These are phyloP conservation scores for Penicillium psychrosexuale DNA, from an alignment of 2,329 filamentous ascomycete genomes.

Conservation along the genomic window DNA sequence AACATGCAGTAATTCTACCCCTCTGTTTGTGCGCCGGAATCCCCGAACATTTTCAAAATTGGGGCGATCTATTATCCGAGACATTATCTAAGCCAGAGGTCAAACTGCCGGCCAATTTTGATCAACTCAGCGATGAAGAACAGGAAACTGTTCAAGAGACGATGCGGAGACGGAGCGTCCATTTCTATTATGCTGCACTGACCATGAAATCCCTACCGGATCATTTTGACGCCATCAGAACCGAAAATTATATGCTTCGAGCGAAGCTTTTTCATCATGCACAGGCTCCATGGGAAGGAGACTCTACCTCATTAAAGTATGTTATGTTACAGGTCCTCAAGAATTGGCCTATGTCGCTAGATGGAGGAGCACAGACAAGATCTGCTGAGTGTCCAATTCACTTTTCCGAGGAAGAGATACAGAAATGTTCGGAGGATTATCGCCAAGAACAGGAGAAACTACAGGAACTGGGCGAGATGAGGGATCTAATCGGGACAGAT, in stretches of 20 bases:
- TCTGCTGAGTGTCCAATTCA: constrained; percentile 20
- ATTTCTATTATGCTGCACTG: constrained; percentile 26
- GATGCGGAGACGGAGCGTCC: constrained; percentile 20
- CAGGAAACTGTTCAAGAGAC: constrained; percentile 22
- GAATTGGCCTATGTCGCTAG: constrained; percentile 24
- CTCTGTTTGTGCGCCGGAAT: constrained; percentile 30
- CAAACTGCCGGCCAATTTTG: constrained; percentile 24
- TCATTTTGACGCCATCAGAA: constrained; percentile 24
- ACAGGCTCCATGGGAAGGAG: constrained; percentile 30
- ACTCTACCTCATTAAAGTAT: constrained; percentile 25
- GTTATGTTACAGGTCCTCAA: constrained; percentile 19
- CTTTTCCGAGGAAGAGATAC: constrained; percentile 21
- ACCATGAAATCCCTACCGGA: constrained; percentile 23
- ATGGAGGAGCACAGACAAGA: background rate
- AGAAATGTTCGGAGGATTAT: constrained; percentile 11
- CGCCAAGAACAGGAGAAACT: constrained; percentile 20
- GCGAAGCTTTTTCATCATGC: constrained; percentile 25
- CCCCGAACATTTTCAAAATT: constrained; percentile 36
- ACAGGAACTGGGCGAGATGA: constrained; percentile 23
- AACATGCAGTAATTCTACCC: constrained; percentile 30
- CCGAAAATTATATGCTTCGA: constrained; percentile 21
- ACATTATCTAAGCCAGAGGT: constrained; percentile 22
- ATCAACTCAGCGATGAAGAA: constrained; percentile 20
- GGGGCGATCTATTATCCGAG: constrained; percentile 30
- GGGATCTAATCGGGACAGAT: constrained; percentile 24